Evolutionary conservation across 768 basidiomycete genomes (phyloP).

Genomic region (Calocybe gangraenosa): DNA sequence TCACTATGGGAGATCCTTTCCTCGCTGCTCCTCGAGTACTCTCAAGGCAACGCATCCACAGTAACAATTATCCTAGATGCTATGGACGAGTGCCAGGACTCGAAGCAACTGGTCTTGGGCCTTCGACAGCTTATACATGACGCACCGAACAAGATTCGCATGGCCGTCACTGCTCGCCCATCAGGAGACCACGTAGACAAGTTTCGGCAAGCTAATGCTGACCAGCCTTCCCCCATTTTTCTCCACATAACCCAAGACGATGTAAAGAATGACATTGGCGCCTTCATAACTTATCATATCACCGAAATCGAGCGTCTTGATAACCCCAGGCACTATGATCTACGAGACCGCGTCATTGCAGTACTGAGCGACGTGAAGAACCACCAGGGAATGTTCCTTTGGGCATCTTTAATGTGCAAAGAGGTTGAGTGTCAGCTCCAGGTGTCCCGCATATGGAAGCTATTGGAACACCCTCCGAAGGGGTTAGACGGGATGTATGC

Average conservation of each 20-base stretch:
- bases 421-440: not conserved
- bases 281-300: not conserved
- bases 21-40: not conserved
- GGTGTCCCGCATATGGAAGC: constrained; percentile 1
- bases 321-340: too few relatives aligned
- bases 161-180: too few relatives aligned
- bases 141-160: too few relatives aligned
- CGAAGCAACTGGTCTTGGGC: not conserved
- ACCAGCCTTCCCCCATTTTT: not conserved
- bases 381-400: too few relatives aligned
- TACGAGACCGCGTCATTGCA: too few relatives aligned
- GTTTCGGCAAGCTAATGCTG: not conserved
- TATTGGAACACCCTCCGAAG: constrained; percentile 4
- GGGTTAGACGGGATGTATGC: too few relatives aligned
- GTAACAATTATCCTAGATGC: too few relatives aligned
- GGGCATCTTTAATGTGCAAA: constrained; percentile 2
- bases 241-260: constrained; percentile 3
- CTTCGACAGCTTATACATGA: not conserved
- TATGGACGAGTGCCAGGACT: too few relatives aligned
- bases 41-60: not conserved
- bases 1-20: constrained; percentile 3
- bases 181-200: too few relatives aligned
- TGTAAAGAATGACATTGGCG: constrained; percentile 4
- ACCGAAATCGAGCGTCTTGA: too few relatives aligned
- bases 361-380: constrained; percentile 3